A percentile compares a stretch with the other conserved stretches of the same genome.
These are phyloP conservation scores for Sugiyamaella paludigena DNA, from an alignment of 1,139 yeast species.

Conservation along the genomic window DNA sequence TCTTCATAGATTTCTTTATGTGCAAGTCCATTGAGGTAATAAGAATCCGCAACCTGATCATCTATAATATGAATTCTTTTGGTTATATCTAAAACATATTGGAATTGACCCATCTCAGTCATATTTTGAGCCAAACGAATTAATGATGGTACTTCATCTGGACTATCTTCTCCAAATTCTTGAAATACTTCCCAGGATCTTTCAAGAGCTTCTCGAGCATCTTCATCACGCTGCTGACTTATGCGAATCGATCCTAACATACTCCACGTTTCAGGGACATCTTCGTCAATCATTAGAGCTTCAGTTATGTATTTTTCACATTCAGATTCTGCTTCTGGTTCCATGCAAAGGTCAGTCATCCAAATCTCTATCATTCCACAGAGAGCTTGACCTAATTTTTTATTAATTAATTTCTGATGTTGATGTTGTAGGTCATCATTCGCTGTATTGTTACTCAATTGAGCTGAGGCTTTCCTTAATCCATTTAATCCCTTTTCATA, in stretches of 20 bases:
- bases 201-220: slow-evolving; percentile 67
- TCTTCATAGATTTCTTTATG: slow-evolving; percentile 46
- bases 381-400: slow-evolving; percentile 67
- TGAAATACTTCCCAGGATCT: slow-evolving; percentile 66
- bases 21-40: slow-evolving; percentile 79
- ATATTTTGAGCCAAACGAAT: slow-evolving; percentile 57
- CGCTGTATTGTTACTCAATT: slow-evolving; percentile 36
- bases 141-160: slow-evolving; percentile 64
- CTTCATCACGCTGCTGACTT: slow-evolving; percentile 74
- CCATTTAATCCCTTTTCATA: slow-evolving; percentile 62
- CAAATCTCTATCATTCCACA: slow-evolving; percentile 91
- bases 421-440: slow-evolving; percentile 22
- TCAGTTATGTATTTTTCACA: slow-evolving; percentile 72
- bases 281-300: slow-evolving; percentile 58
- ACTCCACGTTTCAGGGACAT: slow-evolving; percentile 77
- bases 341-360: slow-evolving; percentile 99
- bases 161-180: slow-evolving; percentile 27
- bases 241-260: slow-evolving; percentile 84
- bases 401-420: slow-evolving; percentile 40
- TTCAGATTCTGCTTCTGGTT: slow-evolving; percentile 74
- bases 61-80: slow-evolving; percentile 68
- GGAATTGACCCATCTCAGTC: slow-evolving; percentile 72
- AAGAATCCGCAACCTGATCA: slow-evolving; percentile 76
- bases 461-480: slow-evolving; percentile 40
- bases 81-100: slow-evolving; percentile 59